Conservation (phyloP, 768 basidiomycete species). For the Podaxis mareebaensis region DNA sequence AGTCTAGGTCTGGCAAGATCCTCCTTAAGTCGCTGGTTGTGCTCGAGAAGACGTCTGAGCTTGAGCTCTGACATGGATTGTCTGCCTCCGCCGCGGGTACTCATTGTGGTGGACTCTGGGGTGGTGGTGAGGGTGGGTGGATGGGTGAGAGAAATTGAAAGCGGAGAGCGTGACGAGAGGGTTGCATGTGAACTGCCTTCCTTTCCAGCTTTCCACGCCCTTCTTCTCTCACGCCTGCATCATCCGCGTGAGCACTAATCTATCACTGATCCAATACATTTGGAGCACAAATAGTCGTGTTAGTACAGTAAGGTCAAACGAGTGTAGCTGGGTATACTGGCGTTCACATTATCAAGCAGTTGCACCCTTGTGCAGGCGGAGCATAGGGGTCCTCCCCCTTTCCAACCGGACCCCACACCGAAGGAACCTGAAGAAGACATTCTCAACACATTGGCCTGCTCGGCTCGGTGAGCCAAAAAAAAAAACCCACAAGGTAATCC, state of each 20-base stretch:
- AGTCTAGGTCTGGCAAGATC: slow-evolving; percentile 88
- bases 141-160: slow-evolving; percentile 7
- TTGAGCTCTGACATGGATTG: slow-evolving; percentile 99
- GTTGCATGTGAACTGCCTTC: slow-evolving; percentile 10
- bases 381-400: slow-evolving; percentile 94
- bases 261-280: not conserved
- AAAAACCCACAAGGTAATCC: slow-evolving; percentile 76
- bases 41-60: slow-evolving; percentile 89
- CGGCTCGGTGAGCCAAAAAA: not conserved
- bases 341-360: slow-evolving; percentile 68
- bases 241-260: not conserved
- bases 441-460: not conserved
- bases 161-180: not conserved
- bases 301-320: not conserved
- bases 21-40: slow-evolving; percentile 89
- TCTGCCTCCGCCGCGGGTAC: slow-evolving; percentile 57
- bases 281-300: not conserved
- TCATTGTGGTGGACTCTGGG: slow-evolving; percentile 41
- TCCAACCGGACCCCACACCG: slow-evolving; percentile 90
- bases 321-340: not conserved
- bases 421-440: slow-evolving; percentile 63
- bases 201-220: slow-evolving; percentile 14
- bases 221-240: slow-evolving; percentile 7
- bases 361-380: slow-evolving; percentile 74
- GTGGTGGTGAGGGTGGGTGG: slow-evolving; percentile 12